A percentile compares a stretch with the other conserved stretches of the same genome.
These are phyloP conservation scores for Rutstroemia sp. DNA, from an alignment of 2,329 filamentous ascomycete genomes.

Conservation along the genomic window DNA sequence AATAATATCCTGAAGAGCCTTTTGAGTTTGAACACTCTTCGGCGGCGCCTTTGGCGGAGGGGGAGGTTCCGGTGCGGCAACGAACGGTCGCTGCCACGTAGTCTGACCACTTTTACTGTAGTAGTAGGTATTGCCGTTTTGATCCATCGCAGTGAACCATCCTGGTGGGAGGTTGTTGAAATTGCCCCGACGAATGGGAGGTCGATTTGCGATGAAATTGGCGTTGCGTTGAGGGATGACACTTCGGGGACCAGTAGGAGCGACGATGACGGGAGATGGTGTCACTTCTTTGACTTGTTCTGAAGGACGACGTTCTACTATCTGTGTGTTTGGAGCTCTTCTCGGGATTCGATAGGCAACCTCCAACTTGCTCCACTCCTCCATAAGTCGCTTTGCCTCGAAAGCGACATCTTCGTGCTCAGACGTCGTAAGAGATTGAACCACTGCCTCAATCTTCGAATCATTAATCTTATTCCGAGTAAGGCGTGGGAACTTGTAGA, in stretches of 20 bases:
- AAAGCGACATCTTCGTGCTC: conserved; percentile 69
- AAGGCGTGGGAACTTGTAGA: conserved; percentile 80
- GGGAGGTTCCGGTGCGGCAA: conserved; percentile 48
- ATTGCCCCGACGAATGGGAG: conserved; percentile 50
- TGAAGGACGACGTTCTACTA: conserved; percentile 57
- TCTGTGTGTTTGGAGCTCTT: conserved; percentile 44
- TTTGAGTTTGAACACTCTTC: conserved; percentile 44
- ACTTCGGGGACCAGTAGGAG: conserved; percentile 41
- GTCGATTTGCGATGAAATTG: conserved; percentile 43
- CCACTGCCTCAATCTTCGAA: conserved; percentile 83
- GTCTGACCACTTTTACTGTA: conserved; percentile 72
- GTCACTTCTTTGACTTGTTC: conserved; percentile 44
- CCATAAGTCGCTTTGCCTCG: conserved; percentile 63
- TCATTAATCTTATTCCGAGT: conserved; percentile 97
- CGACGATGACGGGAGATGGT: conserved; percentile 22
- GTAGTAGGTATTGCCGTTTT: conserved; percentile 71
- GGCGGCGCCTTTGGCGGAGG: conserved; percentile 47
- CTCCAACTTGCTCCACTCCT: conserved; percentile 84
- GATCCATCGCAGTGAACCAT: conserved; percentile 73
- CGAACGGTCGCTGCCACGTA: conserved; percentile 74
- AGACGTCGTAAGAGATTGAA: conserved; percentile 60
- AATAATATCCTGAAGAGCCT: conserved; percentile 76
- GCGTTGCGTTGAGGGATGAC: conserved; percentile 48
- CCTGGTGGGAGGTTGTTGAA: conserved; percentile 64
- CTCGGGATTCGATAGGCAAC: conserved; percentile 88